phyloP scores from a whole-genome alignment of 75 land plant species.

The Larix kaempferi region DNA sequence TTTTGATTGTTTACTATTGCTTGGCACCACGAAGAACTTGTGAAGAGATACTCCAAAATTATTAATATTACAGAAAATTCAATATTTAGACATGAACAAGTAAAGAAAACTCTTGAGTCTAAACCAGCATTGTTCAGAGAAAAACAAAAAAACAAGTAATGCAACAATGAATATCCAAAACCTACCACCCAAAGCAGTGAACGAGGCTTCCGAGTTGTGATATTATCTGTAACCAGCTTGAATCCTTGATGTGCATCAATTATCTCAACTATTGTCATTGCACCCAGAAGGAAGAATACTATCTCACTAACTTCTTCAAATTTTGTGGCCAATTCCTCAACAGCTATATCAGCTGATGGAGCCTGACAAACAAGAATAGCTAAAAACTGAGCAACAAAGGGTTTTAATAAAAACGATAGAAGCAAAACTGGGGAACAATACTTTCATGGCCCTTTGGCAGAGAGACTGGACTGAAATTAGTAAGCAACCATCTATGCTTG shows the following conservation, averaged over 20 bases:
- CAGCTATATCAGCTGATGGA: slow-evolving; percentile 73
- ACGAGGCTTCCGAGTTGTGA: slow-evolving; percentile 89
- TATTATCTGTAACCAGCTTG: slow-evolving; percentile 94
- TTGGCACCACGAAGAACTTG: too few relatives aligned
- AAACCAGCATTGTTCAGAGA: too few relatives aligned
- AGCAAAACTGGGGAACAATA: neutral
- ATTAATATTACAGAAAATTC: too few relatives aligned
- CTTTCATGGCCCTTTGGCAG: neutral
- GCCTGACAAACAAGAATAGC: slow-evolving; percentile 46
- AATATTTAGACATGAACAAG: too few relatives aligned
- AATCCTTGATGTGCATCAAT: slow-evolving; percentile 99
- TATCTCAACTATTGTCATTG: slow-evolving; percentile 99
- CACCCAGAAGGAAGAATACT: slow-evolving; percentile 95
- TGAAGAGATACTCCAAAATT: too few relatives aligned
- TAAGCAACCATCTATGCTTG: neutral
- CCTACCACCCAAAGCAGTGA: slow-evolving; percentile 96
- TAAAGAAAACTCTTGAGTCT: too few relatives aligned
- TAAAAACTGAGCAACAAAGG: neutral
- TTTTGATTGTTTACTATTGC: too few relatives aligned
- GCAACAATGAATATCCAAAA: slow-evolving; percentile 4
- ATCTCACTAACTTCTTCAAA: slow-evolving; percentile 93
- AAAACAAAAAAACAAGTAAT: neutral
- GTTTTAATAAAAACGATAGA: neutral
- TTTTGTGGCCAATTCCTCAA: slow-evolving; percentile 64
- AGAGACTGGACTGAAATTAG: neutral